Percentiles rank a stretch among this genome's conserved stretches.
Evolutionary conservation across 768 basidiomycete genomes (phyloP).

Genomic region (Leccinum longicurvipes): DNA sequence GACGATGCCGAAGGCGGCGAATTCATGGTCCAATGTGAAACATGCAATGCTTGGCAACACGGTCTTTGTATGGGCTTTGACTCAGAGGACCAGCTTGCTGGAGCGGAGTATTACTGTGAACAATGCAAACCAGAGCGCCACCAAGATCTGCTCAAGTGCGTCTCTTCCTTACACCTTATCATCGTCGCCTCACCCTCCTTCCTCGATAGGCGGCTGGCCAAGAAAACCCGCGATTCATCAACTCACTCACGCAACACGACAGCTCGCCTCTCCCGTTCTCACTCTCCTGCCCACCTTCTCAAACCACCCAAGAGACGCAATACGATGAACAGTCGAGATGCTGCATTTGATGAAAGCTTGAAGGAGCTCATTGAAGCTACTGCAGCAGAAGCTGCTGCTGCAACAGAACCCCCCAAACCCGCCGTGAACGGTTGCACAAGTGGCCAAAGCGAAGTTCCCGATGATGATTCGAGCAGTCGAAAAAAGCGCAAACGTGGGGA

Average conservation of each 20-base stretch:
- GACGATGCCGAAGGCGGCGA: constrained; percentile 83
- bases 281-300: constrained; percentile 59
- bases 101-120: constrained; percentile 92
- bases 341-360: constrained; percentile 86
- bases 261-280: constrained; percentile 70
- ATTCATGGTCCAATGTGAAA: constrained; percentile 98
- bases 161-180: constrained; percentile 19
- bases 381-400: constrained; percentile 64
- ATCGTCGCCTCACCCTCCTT: constrained; percentile 15
- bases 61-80: constrained; percentile 94
- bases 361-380: constrained; percentile 74
- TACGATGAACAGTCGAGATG: constrained; percentile 97
- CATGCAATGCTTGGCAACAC: constrained; percentile 98
- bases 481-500: constrained; percentile 77
- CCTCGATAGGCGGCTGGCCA: constrained; percentile 54
- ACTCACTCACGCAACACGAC: constrained; percentile 56
- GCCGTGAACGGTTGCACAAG: constrained; percentile 37
- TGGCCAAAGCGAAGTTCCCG: constrained; percentile 41
- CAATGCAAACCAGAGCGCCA: constrained; percentile 87
- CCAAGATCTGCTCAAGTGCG: constrained; percentile 76
- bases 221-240: constrained; percentile 61
- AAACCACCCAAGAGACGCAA: constrained; percentile 84
- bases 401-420: constrained; percentile 38
- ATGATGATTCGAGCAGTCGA: constrained; percentile 48
- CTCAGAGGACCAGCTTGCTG: constrained; percentile 68